These are phyloP conservation scores for Patellifolia procumbens DNA, from an alignment of 179 eudicot species.

Conservation along the genomic window DNA sequence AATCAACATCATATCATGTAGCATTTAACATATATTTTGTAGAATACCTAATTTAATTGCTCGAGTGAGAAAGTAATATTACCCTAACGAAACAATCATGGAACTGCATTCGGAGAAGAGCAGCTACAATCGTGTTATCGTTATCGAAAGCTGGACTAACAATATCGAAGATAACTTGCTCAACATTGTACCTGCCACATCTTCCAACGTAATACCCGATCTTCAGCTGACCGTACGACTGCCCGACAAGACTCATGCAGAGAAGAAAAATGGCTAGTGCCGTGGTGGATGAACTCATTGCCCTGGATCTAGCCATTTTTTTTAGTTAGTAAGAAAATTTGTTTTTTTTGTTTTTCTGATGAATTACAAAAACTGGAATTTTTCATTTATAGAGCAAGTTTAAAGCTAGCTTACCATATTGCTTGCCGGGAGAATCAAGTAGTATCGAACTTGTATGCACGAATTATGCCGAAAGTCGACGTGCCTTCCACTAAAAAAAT, in stretches of 20 bases:
- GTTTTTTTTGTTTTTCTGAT: not conserved
- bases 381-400: not conserved
- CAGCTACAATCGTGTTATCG: not conserved
- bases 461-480: not conserved
- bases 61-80: not conserved
- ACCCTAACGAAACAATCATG: not conserved
- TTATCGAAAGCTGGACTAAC: not conserved
- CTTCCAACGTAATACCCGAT: not conserved
- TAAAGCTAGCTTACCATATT: not conserved
- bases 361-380: not conserved
- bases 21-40: too few species aligned
- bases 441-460: not conserved
- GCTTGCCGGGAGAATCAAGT: not conserved
- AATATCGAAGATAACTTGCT: not conserved
- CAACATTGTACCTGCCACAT: not conserved
- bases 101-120: not conserved
- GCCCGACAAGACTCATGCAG: slow-evolving; percentile 1
- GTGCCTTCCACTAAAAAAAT: slow-evolving; percentile 1
- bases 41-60: too few species aligned
- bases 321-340: not conserved
- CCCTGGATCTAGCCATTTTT: slow-evolving; percentile 4
- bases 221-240: not conserved
- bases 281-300: not conserved
- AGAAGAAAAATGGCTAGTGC: slow-evolving; percentile 9
- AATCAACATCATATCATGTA: too few species aligned